These are phyloP conservation scores for Coccomyxa sp. DNA, from an alignment of 139 green algal genomes.

Conservation along the genomic window DNA sequence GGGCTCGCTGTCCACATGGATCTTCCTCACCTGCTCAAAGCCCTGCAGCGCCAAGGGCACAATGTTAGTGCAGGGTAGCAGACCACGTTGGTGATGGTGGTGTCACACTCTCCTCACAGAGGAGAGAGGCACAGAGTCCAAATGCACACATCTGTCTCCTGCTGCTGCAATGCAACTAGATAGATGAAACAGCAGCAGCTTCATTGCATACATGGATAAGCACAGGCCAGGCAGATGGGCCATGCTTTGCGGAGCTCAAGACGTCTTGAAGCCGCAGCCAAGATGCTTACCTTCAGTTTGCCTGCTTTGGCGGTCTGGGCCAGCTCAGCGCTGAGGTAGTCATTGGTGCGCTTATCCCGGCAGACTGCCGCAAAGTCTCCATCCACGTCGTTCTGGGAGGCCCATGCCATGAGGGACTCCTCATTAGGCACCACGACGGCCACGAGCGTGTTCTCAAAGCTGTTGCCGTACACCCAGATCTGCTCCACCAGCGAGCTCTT, in stretches of 20 bases:
- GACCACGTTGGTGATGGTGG: not conserved
- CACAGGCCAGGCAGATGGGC: not conserved
- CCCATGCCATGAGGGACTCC: constrained; percentile 42
- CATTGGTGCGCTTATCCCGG: constrained; percentile 21
- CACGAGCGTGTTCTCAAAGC: constrained; percentile 82
- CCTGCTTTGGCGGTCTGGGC: constrained; percentile 69
- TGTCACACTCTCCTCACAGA: not conserved
- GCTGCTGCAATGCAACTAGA: not conserved
- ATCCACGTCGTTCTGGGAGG: constrained; percentile 36
- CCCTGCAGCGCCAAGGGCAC: constrained; percentile 8
- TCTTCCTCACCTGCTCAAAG: constrained; percentile 23
- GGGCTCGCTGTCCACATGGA: constrained; percentile 18
- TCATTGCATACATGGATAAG: not conserved
- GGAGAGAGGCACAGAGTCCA: not conserved
- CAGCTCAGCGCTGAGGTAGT: constrained; percentile 44
- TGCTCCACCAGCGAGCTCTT: constrained; percentile 76
- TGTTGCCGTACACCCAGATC: constrained; percentile 94
- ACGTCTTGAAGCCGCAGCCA: not conserved
- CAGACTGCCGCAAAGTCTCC: constrained; percentile 27
- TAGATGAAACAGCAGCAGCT: not conserved
- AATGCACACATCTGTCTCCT: not conserved
- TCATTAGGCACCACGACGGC: constrained; percentile 79
- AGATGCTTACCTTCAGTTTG: constrained; percentile 69
- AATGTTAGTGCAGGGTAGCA: not conserved
- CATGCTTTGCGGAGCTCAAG: not conserved